These are phyloP conservation scores for Acanthamoeba triangularis DNA, from an alignment of 208 protist species.

Conservation along the genomic window DNA sequence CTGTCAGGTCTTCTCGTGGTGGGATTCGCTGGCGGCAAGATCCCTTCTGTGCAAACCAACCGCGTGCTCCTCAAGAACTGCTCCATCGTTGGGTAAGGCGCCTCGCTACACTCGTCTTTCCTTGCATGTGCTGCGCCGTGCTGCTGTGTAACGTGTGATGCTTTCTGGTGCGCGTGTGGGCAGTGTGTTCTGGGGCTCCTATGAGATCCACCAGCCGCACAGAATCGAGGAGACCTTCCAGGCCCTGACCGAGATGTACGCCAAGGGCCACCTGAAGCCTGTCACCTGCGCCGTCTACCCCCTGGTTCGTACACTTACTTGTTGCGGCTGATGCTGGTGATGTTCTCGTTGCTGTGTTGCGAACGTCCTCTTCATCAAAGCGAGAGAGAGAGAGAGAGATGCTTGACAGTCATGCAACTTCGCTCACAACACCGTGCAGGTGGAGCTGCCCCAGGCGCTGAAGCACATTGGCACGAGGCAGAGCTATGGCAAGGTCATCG, in stretches of 20 bases:
- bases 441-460: constrained; percentile 1
- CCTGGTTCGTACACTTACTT: background rate
- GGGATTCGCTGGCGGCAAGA: constrained; percentile 50
- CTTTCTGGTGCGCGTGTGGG: too few relatives aligned
- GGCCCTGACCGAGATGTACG: background rate
- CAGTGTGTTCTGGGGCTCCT: constrained; percentile 71
- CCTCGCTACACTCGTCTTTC: background rate
- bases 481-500: constrained; percentile 58
- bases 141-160: too few relatives aligned
- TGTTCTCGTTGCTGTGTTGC: too few relatives aligned
- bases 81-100: constrained; percentile 22
- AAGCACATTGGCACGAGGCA: background rate
- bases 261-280: constrained; percentile 18
- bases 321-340: background rate
- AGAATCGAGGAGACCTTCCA: constrained; percentile 34
- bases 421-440: background rate
- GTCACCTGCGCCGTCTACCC: constrained; percentile 35
- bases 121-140: too few relatives aligned
- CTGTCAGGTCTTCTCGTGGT: constrained; percentile 1
- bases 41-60: constrained; percentile 20
- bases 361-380: too few relatives aligned
- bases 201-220: constrained; percentile 20
- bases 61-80: constrained; percentile 64
- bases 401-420: background rate
- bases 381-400: too few relatives aligned